phyloP scores from a whole-genome alignment of 2,329 filamentous ascomycete genomes.

The Talaromyces sp. region DNA sequence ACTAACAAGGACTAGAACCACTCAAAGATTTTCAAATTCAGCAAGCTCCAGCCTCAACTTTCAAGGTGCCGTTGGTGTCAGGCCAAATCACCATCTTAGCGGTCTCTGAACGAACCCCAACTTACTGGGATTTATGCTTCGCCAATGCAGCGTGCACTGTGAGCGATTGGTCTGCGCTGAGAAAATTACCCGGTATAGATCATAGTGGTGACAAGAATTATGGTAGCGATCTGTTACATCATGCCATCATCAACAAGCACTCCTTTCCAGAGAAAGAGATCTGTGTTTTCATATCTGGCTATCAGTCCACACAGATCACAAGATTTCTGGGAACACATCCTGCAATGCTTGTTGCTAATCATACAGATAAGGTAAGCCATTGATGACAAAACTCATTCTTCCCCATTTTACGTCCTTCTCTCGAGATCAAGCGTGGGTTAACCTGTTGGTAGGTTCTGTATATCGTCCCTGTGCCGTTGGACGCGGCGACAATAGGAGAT shows the following conservation, averaged over 20 bases:
- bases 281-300: constrained; percentile 14
- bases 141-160: constrained; percentile 1
- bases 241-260: constrained; percentile 3
- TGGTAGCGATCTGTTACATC: not conserved
- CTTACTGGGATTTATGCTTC: constrained; percentile 14
- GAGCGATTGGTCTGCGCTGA: not conserved
- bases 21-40: not conserved
- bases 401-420: not conserved
- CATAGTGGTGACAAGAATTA: not conserved
- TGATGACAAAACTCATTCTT: not conserved
- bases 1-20: not conserved
- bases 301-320: constrained; percentile 7
- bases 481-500: constrained; percentile 13
- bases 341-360: constrained; percentile 10
- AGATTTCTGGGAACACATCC: constrained; percentile 12
- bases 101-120: constrained; percentile 12
- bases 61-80: constrained; percentile 9
- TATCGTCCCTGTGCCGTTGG: constrained; percentile 11
- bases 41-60: constrained; percentile 3
- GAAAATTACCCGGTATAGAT: not conserved
- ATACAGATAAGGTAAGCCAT: constrained; percentile 9
- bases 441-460: not conserved
- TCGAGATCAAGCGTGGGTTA: not conserved
- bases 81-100: constrained; percentile 11
- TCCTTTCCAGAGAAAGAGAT: constrained; percentile 9